A percentile compares a stretch with the other conserved stretches of the same genome.
phyloP scores from a whole-genome alignment of 495 filamentous ascomycete species.

The Lasiosphaeris hirsuta region DNA sequence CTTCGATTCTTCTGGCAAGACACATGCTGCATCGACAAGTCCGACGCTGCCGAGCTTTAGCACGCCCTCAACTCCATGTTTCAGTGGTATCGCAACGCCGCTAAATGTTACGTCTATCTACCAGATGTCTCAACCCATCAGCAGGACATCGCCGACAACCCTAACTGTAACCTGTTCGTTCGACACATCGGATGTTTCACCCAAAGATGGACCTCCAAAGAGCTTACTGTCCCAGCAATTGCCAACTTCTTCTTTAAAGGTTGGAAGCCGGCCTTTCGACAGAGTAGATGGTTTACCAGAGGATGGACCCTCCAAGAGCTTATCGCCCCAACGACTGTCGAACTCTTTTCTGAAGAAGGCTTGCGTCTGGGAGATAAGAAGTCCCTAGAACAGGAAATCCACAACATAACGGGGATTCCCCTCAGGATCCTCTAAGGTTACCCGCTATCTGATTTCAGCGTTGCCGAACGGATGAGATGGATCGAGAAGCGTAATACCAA shows the following conservation, averaged over 20 bases:
- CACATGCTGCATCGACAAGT: conserved; percentile 41
- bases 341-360: too few relatives aligned
- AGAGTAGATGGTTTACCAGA: not conserved
- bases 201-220: conserved; percentile 37
- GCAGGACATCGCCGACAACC: not conserved
- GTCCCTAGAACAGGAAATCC: too few relatives aligned
- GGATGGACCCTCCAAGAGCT: too few relatives aligned
- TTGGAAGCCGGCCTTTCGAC: not conserved
- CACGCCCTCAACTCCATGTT: conserved; percentile 43
- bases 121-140: conserved; percentile 20
- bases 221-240: conserved; percentile 30
- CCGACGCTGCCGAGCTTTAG: conserved; percentile 35
- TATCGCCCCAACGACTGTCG: too few relatives aligned
- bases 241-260: conserved; percentile 30
- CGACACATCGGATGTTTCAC: conserved; percentile 33
- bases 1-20: conserved; percentile 32
- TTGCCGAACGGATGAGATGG: too few relatives aligned
- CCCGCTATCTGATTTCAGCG: too few relatives aligned
- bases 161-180: conserved; percentile 6
- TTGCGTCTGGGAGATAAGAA: too few relatives aligned
- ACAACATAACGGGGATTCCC: too few relatives aligned
- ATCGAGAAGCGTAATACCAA: too few relatives aligned
- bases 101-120: conserved; percentile 37
- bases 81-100: conserved; percentile 31
- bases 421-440: too few relatives aligned